Percentiles rank a stretch among this genome's conserved stretches.
Evolutionary conservation across 768 basidiomycete genomes (phyloP).

Genomic region (Grammothele lineata): DNA sequence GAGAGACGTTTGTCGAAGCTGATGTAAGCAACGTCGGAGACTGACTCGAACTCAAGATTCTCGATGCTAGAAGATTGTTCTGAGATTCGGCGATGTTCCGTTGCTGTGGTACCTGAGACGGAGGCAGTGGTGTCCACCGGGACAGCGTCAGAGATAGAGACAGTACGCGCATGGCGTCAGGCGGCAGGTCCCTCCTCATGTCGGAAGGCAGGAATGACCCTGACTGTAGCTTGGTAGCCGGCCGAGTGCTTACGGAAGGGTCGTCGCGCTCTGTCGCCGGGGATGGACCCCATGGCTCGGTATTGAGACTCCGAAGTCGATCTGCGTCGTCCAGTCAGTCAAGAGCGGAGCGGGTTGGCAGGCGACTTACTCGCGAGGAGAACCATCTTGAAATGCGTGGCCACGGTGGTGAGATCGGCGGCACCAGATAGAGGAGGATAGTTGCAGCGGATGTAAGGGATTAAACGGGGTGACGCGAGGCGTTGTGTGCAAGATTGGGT

Average conservation of each 20-base stretch:
- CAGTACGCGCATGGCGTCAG: neutral
- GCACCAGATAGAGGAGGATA: neutral
- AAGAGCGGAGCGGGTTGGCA: neutral
- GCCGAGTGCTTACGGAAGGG: neutral
- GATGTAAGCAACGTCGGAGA: slow-evolving; percentile 9
- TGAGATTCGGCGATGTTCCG: too few species aligned
- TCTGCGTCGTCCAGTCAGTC: slow-evolving; percentile 1
- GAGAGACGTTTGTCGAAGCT: slow-evolving; percentile 2
- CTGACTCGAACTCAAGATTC: too few species aligned
- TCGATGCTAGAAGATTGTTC: too few species aligned
- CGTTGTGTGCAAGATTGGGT: neutral
- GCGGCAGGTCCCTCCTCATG: neutral
- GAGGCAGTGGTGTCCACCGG: slow-evolving; percentile 7
- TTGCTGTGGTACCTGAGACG: neutral
- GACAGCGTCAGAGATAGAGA: slow-evolving; percentile 11
- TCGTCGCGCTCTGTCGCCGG: slow-evolving; percentile 7
- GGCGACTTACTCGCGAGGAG: slow-evolving; percentile 8
- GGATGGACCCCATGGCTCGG: slow-evolving; percentile 2
- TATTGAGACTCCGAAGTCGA: slow-evolving; percentile 3
- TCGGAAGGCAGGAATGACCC: neutral
- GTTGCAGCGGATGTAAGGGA: neutral
- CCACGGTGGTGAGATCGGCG: neutral
- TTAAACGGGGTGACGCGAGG: neutral
- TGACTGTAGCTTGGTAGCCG: neutral
- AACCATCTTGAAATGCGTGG: slow-evolving; percentile 11